Evolutionary conservation across 305 asterid genomes (phyloP).

Genomic region (Fraxinus sp.): DNA sequence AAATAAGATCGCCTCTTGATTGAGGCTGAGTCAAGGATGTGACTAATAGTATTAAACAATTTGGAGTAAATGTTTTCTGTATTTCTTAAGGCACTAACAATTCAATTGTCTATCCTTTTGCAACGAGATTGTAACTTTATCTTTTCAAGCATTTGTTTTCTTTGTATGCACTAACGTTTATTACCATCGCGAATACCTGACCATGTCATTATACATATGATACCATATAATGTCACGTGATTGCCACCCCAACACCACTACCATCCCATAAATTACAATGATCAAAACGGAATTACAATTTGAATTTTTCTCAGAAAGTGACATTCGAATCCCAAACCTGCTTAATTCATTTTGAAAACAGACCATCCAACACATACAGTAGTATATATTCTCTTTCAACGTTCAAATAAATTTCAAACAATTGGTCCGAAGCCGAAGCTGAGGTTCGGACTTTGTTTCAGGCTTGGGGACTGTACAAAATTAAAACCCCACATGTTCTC

Average conservation of each 20-base stretch:
- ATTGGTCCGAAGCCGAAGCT: constrained; percentile 2
- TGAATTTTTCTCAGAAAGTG: neutral
- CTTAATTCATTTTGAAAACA: neutral
- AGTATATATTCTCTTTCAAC: neutral
- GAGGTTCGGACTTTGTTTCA: neutral
- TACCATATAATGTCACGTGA: neutral
- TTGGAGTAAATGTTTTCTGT: neutral
- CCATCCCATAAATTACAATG: neutral
- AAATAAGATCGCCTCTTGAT: neutral
- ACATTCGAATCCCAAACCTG: neutral
- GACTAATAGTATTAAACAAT: neutral
- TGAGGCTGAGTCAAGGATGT: neutral
- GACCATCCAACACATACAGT: neutral
- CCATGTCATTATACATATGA: neutral
- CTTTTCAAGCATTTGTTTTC: neutral
- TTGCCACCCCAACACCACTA: neutral
- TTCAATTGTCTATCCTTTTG: neutral
- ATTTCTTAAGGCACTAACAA: neutral
- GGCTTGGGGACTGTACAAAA: neutral
- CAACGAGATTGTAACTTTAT: neutral
- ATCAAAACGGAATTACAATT: neutral
- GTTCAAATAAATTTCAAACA: neutral
- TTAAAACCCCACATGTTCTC: neutral
- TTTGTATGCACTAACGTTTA: neutral
- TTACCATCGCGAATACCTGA: neutral